Percentiles rank a stretch among this genome's conserved stretches.
Evolutionary conservation across 345 rosid genomes (phyloP).

Genomic region (Balakata baccata): DNA sequence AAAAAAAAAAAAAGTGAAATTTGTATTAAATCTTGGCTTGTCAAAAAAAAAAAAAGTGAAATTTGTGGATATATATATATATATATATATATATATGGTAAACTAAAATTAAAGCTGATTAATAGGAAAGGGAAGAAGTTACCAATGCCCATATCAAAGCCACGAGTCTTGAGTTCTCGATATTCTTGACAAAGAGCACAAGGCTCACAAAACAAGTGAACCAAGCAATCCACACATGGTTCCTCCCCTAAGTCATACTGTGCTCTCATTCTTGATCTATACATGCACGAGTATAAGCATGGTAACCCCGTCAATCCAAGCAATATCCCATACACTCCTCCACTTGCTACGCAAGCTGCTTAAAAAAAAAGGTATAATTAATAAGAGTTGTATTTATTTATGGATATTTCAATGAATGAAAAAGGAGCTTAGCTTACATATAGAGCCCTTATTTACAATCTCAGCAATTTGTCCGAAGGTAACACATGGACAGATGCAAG

Average conservation of each 20-base stretch:
- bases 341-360: slow-evolving; percentile 47
- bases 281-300: slow-evolving; percentile 42
- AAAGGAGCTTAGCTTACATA: slow-evolving; percentile 26
- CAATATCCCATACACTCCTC: slow-evolving; percentile 34
- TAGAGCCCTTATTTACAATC: slow-evolving; percentile 38
- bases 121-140: background rate
- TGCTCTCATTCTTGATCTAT: slow-evolving; percentile 43
- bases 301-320: slow-evolving; percentile 35
- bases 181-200: slow-evolving; percentile 53
- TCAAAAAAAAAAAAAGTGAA: no score
- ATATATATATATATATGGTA: no score
- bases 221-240: slow-evolving; percentile 51
- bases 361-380: no score
- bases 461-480: slow-evolving; percentile 52
- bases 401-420: no score
- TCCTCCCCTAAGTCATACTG: slow-evolving; percentile 46
- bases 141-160: slow-evolving; percentile 58
- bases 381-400: no score
- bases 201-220: slow-evolving; percentile 45
- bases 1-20: no score
- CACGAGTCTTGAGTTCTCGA: slow-evolving; percentile 46
- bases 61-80: no score
- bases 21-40: no score
- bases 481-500: slow-evolving; percentile 44
- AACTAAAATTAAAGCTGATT: background rate